Evolutionary conservation across 768 basidiomycete genomes (phyloP), one percentile per base, ranked within the genome.

Genomic region (Paxillus involutus): DNA sequence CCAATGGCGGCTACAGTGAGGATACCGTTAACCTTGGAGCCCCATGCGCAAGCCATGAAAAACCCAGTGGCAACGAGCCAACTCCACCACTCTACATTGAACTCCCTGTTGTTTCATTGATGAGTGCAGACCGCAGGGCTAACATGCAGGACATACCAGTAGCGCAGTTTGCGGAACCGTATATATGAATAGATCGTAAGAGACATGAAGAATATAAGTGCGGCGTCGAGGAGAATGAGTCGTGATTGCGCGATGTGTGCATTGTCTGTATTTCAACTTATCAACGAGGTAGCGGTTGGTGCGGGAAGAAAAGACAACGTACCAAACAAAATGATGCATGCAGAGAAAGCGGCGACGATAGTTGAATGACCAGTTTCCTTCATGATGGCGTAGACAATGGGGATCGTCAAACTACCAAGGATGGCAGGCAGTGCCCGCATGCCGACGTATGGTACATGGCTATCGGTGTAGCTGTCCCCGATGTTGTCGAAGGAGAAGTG

Each of bases 311-410:
- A 49, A 35, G 7, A 47, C 32, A 41, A 77, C 90, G 47, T 64
- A 94, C 96, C 97, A 60, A 98, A 94, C 0, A 96, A 75, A 58
- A 99, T 73, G 26, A 99, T 73, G 44, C 75, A 75, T 1, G 96
- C 93, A 41, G 94, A 94, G 67, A 99, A 96, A 1, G 92, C 86
- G 7, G 93, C 86, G 54, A 98, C 84, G 36, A 94, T 74, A 6
- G 93, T 91, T 0, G 95, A 94, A 68, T 96, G 98, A 6, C 97
- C 97, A 56, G 89, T 89, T 77, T 98, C 94, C 72, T 97, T 90
- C 97, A 98, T 98, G 71, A 96, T 98, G 21, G 82, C 88, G 64
- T 94, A 99, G 0, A 98, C 86, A 56, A 98, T 76, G 0, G 95
- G 91, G 13, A 98, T 72, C 1, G 96, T 98, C 26, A 97, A 75